These are phyloP conservation scores for Tetradesmus lagerheimii DNA, from an alignment of 139 green algal genomes.

Conservation along the genomic window DNA sequence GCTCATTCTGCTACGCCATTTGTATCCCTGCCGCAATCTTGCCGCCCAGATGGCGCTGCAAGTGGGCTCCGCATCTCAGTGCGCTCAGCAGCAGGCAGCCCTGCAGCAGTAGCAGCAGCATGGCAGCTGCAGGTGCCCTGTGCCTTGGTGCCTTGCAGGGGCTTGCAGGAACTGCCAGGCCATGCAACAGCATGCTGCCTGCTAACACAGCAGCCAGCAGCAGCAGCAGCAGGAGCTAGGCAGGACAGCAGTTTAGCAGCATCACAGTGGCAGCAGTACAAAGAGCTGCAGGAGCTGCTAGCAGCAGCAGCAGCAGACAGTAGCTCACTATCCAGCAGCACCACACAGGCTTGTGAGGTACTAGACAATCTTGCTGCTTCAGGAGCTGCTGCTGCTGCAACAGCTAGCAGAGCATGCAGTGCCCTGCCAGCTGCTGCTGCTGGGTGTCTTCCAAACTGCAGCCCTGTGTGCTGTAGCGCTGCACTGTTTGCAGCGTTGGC, in stretches of 20 bases:
- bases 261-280: neutral
- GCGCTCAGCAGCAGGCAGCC: neutral
- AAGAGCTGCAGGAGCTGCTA: neutral
- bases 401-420: neutral
- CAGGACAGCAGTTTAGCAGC: neutral
- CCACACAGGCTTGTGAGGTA: neutral
- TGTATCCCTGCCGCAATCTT: neutral
- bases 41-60: neutral
- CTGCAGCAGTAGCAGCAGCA: neutral
- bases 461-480: neutral
- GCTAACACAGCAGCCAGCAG: neutral
- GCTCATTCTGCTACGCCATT: neutral
- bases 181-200: neutral
- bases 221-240: neutral
- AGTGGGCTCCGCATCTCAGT: neutral
- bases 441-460: neutral
- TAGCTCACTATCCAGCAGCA: neutral
- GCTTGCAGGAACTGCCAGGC: conserved; percentile 30
- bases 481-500: neutral
- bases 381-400: conserved; percentile 7
- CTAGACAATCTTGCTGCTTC: neutral
- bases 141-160: neutral
- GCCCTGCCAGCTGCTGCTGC: neutral
- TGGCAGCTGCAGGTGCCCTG: conserved; percentile 4
- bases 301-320: neutral